Conservation (phyloP, 164 flowering plant genomes). For the Malania oleifera region DNA sequence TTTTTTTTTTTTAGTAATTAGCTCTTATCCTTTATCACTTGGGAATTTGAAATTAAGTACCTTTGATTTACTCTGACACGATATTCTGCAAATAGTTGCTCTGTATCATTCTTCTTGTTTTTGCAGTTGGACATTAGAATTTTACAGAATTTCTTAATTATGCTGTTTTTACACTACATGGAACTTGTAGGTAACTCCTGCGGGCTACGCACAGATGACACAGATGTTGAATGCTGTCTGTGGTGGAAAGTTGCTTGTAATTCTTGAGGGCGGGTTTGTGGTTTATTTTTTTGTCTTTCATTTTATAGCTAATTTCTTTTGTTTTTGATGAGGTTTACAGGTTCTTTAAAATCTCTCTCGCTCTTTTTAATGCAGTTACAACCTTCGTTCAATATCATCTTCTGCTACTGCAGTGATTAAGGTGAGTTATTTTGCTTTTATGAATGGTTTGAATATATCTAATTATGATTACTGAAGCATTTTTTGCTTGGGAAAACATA, state of each 20-base stretch:
- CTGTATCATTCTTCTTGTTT: no score
- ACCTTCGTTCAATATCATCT: constrained; percentile 92
- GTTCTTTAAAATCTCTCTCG: no score
- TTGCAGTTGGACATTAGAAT: no score
- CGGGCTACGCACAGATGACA: constrained; percentile 89
- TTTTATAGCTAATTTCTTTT: constrained; percentile 1
- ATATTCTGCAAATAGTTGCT: no score
- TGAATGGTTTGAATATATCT: no score
- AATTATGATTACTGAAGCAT: no score
- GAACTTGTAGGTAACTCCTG: constrained; percentile 78
- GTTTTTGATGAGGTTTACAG: neutral
- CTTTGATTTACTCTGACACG: no score
- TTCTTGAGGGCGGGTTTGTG: constrained; percentile 98
- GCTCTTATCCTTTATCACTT: neutral
- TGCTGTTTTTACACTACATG: neutral
- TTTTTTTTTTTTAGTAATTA: neutral
- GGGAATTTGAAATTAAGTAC: no score
- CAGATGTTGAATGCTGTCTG: constrained; percentile 59
- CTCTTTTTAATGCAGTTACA: constrained; percentile 85
- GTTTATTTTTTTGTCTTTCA: constrained; percentile 9
- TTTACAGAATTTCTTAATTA: no score
- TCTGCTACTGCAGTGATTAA: constrained; percentile 87
- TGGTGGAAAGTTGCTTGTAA: constrained; percentile 82
- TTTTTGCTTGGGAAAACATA: no score
- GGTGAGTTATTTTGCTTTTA: constrained; percentile 28